These are phyloP conservation scores for Scytalidium sp. DNA, from an alignment of 2,329 filamentous ascomycete species.

Conservation along the genomic window DNA sequence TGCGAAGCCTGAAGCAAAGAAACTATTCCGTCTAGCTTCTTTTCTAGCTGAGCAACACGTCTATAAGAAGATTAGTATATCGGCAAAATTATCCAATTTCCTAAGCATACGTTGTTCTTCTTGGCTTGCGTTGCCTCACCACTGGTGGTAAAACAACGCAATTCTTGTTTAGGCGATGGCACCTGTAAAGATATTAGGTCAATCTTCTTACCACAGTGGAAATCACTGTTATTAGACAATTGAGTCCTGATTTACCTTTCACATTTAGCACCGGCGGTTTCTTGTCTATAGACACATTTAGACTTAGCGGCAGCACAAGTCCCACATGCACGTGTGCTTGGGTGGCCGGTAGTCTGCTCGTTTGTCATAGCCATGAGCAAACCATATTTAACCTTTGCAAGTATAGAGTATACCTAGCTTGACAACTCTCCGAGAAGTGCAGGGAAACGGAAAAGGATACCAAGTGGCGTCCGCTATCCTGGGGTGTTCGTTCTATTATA, in stretches of 20 bases:
- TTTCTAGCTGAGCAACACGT: constrained; percentile 7
- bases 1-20: constrained; percentile 5
- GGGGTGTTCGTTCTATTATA: neutral
- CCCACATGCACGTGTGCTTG: neutral
- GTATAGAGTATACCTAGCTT: neutral
- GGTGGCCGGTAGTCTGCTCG: neutral
- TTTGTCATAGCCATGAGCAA: neutral
- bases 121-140: neutral
- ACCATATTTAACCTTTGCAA: neutral
- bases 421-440: neutral
- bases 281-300: constrained; percentile 2
- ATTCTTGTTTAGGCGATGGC: constrained; percentile 5
- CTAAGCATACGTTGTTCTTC: constrained; percentile 1
- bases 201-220: neutral
- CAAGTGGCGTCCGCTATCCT: neutral
- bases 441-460: neutral
- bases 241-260: neutral
- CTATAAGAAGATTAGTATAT: neutral
- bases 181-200: neutral
- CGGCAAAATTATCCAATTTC: neutral
- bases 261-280: neutral
- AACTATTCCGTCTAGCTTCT: constrained; percentile 10
- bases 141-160: neutral
- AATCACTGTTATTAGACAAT: neutral
- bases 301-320: constrained; percentile 3